phyloP scores from a whole-genome alignment of 2,329 filamentous ascomycete species.

The Truncatella angustata region DNA sequence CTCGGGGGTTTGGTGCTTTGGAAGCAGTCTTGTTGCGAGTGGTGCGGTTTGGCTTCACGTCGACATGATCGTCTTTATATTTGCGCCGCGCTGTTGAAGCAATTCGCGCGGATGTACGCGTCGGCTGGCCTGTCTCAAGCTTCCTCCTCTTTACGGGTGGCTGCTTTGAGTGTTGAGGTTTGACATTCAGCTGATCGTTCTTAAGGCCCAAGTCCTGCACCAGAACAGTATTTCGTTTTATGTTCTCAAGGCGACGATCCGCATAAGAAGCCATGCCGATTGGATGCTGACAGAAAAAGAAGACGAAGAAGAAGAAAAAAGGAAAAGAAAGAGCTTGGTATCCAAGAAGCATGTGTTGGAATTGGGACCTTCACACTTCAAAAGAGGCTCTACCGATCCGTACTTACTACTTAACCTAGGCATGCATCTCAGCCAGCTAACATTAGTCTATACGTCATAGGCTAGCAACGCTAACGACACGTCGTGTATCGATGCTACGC shows the following conservation, averaged over 20 bases:
- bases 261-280: constrained; percentile 37
- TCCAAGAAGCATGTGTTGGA: too few species aligned
- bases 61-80: constrained; percentile 34
- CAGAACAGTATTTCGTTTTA: constrained; percentile 46
- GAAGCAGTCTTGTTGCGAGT: constrained; percentile 4
- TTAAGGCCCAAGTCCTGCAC: constrained; percentile 45
- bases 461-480: too few species aligned
- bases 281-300: too few species aligned
- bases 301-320: too few species aligned
- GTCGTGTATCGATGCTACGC: too few species aligned
- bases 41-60: neutral
- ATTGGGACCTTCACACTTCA: too few species aligned
- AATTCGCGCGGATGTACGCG: constrained; percentile 46
- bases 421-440: too few species aligned
- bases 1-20: neutral
- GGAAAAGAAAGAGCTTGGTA: too few species aligned
- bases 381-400: too few species aligned
- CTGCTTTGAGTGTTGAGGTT: constrained; percentile 12
- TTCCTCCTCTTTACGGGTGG: constrained; percentile 38
- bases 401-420: too few species aligned
- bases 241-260: constrained; percentile 42
- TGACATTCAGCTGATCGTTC: constrained; percentile 15
- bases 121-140: constrained; percentile 30
- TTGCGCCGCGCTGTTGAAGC: constrained; percentile 32
- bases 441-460: too few species aligned